Conservation (phyloP, 75 land plant genomes). For the Larix kaempferi region DNA sequence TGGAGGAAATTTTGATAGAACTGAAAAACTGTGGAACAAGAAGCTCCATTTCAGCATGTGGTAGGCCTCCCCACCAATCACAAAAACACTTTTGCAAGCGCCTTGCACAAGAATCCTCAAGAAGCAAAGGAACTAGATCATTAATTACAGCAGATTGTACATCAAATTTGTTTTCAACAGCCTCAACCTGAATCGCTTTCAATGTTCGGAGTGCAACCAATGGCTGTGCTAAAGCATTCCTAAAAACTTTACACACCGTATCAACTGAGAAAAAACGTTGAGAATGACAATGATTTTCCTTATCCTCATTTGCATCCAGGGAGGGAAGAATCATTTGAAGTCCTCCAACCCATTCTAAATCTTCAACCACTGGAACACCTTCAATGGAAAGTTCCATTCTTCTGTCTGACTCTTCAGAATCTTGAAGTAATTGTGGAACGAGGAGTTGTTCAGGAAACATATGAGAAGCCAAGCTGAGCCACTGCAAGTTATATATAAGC, state of each 20-base stretch:
- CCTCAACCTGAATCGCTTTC: slow-evolving; percentile 23
- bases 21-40: slow-evolving; percentile 24
- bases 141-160: slow-evolving; percentile 14
- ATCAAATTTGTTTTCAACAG: slow-evolving; percentile 14
- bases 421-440: slow-evolving; percentile 22
- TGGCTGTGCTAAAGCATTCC: slow-evolving; percentile 29
- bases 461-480: slow-evolving; percentile 39
- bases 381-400: neutral
- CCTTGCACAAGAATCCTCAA: slow-evolving; percentile 29
- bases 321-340: neutral
- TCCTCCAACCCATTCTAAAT: slow-evolving; percentile 13
- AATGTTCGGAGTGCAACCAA: slow-evolving; percentile 19
- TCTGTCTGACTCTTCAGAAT: slow-evolving; percentile 9
- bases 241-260: slow-evolving; percentile 15
- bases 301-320: slow-evolving; percentile 6
- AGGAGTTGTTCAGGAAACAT: slow-evolving; percentile 37
- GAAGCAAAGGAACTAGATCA: slow-evolving; percentile 38
- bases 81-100: slow-evolving; percentile 34
- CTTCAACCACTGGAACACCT: slow-evolving; percentile 13
- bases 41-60: slow-evolving; percentile 11
- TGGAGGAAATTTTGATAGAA: neutral
- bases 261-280: slow-evolving; percentile 15
- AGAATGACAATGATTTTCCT: neutral
- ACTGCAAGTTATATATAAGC: slow-evolving; percentile 23
- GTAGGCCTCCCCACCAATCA: slow-evolving; percentile 31